Evolutionary conservation across 139 green algal species (phyloP).

Genomic region (Chlamydomonas schloesseri): DNA sequence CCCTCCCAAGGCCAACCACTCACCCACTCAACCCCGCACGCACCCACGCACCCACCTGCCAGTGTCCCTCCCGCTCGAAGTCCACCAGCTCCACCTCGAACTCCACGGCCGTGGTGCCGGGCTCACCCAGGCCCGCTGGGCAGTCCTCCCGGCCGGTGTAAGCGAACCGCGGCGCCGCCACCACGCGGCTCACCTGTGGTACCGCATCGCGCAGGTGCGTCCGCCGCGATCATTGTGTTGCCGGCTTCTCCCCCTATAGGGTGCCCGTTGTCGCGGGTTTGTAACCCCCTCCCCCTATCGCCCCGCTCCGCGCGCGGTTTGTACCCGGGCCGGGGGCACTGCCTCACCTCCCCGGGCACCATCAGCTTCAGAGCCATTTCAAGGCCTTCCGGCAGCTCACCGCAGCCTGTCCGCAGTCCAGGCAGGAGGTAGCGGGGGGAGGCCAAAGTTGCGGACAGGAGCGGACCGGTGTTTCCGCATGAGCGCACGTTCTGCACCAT

Average conservation of each 20-base stretch:
- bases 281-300: too few species aligned
- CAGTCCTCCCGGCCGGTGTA: conserved; percentile 49
- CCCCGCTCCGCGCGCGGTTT: too few species aligned
- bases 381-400: conserved; percentile 71
- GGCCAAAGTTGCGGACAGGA: too few species aligned
- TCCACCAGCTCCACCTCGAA: conserved; percentile 80
- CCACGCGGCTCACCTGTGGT: conserved; percentile 65
- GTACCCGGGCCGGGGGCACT: too few species aligned
- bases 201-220: too few species aligned
- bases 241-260: too few species aligned
- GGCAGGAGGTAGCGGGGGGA: too few species aligned
- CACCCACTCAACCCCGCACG: background rate
- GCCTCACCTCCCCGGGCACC: conserved; percentile 75
- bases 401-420: conserved; percentile 60
- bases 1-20: background rate
- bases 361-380: conserved; percentile 84
- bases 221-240: too few species aligned
- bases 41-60: conserved; percentile 45
- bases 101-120: conserved; percentile 52
- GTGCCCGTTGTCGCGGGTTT: too few species aligned
- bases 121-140: conserved; percentile 30
- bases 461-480: too few species aligned
- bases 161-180: conserved; percentile 19
- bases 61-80: conserved; percentile 77
- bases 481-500: too few species aligned